Evolutionary conservation across 2,329 filamentous ascomycete species (phyloP), one percentile per base, ranked within the genome.

Genomic region (Fonsecaea erecta): DNA sequence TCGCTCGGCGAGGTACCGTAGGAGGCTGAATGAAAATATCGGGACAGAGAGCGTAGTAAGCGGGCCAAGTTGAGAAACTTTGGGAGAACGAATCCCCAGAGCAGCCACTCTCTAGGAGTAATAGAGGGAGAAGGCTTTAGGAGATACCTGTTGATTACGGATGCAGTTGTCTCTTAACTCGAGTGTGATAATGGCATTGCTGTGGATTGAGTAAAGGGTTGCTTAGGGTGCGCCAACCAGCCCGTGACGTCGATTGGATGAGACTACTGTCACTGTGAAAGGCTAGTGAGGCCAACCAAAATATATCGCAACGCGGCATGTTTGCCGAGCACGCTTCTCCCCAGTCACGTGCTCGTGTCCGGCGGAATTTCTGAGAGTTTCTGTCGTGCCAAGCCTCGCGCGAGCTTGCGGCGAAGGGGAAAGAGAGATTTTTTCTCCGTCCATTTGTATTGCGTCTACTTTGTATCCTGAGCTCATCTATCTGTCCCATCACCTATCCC

Each of bases 401-500:
- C 52, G 37, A 48, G 30, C 43, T 48, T 48, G 43, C 43, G 43
- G 43, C 43, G 43, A 48, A 48, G 43, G 43, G 43, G 43, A 37
- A 43, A 46, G 58, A 55, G 57, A 52, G 63, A 56, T 58, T 64
- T 66, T 68, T 59, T 66, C 43, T 54, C 54, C 34, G 14, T 53
- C 48, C 56, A 55, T 60, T 52, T 64, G 28, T 53, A 48, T 58
- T 58, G 55, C 55, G 37, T 58, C 55, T 52, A 5, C 58, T 57
- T 35, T 54, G 43, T 37, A 35, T 62, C 55, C 52, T 66, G 55
- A 68, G 56, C 61, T 66, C 64, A 68, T 64, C 59, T 51, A 24
- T 52, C 34, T 24, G 40, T 60, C 57, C 30, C 30, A 61, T 58
- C 48, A 60, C 51, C 46, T 67, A 64, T 72, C 71, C 75, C 72